A percentile compares a stretch with the other conserved stretches of the same genome.
These are phyloP conservation scores for Colletotrichum tofieldiae DNA, from an alignment of 2,329 filamentous ascomycete species.

Conservation along the genomic window DNA sequence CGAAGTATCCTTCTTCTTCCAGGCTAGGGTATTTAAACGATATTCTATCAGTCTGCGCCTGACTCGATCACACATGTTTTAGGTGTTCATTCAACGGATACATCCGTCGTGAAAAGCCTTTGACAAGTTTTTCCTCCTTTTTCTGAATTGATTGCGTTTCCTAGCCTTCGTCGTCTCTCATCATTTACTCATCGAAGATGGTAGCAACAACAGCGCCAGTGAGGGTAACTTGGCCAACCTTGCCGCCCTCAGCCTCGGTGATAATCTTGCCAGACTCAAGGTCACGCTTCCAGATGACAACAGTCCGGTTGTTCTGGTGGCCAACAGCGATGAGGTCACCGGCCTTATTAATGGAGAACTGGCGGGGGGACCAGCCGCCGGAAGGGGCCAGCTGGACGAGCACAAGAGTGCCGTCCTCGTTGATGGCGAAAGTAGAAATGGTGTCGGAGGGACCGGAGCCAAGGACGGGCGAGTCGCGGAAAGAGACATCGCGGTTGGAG, in stretches of 20 bases:
- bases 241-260: conserved; percentile 44
- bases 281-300: conserved; percentile 44
- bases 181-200: conserved; percentile 43
- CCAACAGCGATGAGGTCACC: conserved; percentile 41
- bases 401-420: conserved; percentile 42
- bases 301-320: conserved; percentile 43
- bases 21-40: background rate
- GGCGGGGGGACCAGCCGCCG: conserved; percentile 42
- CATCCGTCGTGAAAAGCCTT: background rate
- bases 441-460: conserved; percentile 43
- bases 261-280: conserved; percentile 42
- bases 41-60: background rate
- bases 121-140: background rate
- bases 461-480: conserved; percentile 42
- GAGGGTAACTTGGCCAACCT: conserved; percentile 41
- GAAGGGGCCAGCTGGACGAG: conserved; percentile 42
- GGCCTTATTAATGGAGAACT: conserved; percentile 44
- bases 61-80: background rate
- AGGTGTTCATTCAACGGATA: background rate
- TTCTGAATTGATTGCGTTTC: background rate
- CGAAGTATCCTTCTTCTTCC: background rate
- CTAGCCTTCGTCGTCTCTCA: background rate
- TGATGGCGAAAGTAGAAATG: conserved; percentile 42
- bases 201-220: conserved; percentile 44
- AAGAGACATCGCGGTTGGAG: conserved; percentile 43